phyloP scores from a whole-genome alignment of 2,329 filamentous ascomycete genomes.

The Proliferodiscus dingleyae region DNA sequence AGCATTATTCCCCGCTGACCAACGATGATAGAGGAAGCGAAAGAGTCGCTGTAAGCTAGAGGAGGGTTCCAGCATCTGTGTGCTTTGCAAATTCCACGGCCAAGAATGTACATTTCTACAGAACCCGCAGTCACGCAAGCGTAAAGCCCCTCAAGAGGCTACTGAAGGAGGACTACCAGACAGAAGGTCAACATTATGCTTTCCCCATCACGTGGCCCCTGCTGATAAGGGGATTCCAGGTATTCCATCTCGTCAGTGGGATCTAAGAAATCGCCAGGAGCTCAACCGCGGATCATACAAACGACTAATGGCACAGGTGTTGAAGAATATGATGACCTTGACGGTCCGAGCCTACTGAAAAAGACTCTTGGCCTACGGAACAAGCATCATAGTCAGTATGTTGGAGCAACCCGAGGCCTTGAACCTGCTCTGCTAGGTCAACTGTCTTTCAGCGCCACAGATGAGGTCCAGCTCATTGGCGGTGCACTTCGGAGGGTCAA shows the following conservation, averaged over 20 bases:
- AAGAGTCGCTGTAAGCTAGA: conserved; percentile 62
- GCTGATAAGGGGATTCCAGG: conserved; percentile 43
- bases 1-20: conserved; percentile 5
- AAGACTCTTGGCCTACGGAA: conserved; percentile 70
- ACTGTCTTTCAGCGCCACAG: conserved; percentile 69
- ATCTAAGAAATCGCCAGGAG: conserved; percentile 37
- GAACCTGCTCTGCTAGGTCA: conserved; percentile 74
- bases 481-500: conserved; percentile 68
- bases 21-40: conserved; percentile 22
- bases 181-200: conserved; percentile 17
- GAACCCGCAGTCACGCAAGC: conserved; percentile 70
- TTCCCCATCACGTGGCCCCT: conserved; percentile 12
- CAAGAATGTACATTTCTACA: conserved; percentile 72
- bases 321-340: conserved; percentile 65
- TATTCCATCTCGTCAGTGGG: conserved; percentile 46
- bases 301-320: conserved; percentile 59
- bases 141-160: conserved; percentile 62
- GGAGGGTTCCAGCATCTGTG: conserved; percentile 65
- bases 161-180: conserved; percentile 20
- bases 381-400: conserved; percentile 73
- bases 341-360: conserved; percentile 58
- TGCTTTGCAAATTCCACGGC: conserved; percentile 70
- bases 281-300: conserved; percentile 50
- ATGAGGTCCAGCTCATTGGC: conserved; percentile 67
- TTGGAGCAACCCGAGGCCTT: conserved; percentile 74